Evolutionary conservation across 2,329 filamentous ascomycete genomes (phyloP).

Genomic region (Albifimbria verrucaria): DNA sequence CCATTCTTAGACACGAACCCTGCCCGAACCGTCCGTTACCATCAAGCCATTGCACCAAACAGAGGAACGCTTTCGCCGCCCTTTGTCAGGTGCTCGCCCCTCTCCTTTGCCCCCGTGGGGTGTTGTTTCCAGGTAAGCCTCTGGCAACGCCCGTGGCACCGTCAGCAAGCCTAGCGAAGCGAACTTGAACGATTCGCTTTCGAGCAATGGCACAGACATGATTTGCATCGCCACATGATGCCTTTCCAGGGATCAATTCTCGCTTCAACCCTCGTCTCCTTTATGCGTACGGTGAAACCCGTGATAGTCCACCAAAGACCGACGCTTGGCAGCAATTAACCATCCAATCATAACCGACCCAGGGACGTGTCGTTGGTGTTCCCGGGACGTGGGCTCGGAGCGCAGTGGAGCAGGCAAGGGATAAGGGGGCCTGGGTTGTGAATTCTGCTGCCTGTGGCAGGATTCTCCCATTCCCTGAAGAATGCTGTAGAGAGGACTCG

Average conservation of each 20-base stretch:
- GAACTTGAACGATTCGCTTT: neutral
- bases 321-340: neutral
- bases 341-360: conserved; percentile 2
- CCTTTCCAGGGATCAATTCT: neutral
- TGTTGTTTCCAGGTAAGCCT: too few relatives aligned
- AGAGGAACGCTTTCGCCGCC: neutral
- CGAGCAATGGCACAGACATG: neutral
- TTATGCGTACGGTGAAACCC: neutral
- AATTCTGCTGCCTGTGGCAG: neutral
- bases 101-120: neutral
- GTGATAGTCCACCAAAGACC: neutral
- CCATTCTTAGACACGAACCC: neutral
- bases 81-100: neutral
- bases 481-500: neutral
- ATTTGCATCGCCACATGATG: neutral
- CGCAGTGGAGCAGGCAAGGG: neutral
- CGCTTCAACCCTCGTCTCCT: neutral
- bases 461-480: neutral
- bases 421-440: neutral
- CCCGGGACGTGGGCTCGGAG: neutral
- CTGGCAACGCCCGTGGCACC: neutral
- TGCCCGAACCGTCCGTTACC: neutral
- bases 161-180: neutral
- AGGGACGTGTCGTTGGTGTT: conserved; percentile 4
- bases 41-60: neutral